These are phyloP conservation scores for Aspergillus conjunctus DNA, from an alignment of 495 filamentous ascomycete species.

Conservation along the genomic window DNA sequence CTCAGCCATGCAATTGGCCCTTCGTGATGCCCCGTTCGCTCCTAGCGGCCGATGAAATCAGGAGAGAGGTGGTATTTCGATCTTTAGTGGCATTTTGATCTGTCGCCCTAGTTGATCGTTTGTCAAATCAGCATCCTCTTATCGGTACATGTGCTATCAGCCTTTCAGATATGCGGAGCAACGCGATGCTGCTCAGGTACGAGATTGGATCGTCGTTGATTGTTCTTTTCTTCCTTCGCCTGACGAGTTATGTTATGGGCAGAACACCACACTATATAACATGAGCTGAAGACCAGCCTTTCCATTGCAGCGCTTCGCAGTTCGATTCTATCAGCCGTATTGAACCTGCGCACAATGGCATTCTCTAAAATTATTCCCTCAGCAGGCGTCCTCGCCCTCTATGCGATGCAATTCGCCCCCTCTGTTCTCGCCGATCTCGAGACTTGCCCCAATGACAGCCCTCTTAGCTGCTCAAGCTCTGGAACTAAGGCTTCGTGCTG, in stretches of 20 bases:
- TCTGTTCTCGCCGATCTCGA: conserved; percentile 28
- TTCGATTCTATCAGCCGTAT: not conserved
- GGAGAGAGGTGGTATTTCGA: conserved; percentile 19
- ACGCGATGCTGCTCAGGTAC: conserved; percentile 3
- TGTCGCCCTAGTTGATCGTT: conserved; percentile 9
- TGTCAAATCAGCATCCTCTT: conserved; percentile 38
- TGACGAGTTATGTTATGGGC: conserved; percentile 2
- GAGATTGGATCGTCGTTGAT: conserved; percentile 6
- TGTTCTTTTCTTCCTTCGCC: conserved; percentile 6
- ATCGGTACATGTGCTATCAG: conserved; percentile 39
- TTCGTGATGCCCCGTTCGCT: not conserved
- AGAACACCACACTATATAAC: conserved; percentile 13
- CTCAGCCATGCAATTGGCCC: conserved; percentile 22
- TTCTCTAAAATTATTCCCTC: conserved; percentile 21
- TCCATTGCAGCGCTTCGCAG: not conserved
- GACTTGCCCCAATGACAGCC: conserved; percentile 33
- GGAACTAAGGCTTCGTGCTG: conserved; percentile 60
- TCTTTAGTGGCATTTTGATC: conserved; percentile 13
- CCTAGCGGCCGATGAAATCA: conserved; percentile 14
- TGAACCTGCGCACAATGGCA: conserved; percentile 22
- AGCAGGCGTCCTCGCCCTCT: conserved; percentile 35
- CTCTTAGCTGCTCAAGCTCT: conserved; percentile 44
- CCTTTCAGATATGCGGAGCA: conserved; percentile 16
- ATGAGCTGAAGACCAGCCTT: not conserved
- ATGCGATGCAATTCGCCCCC: conserved; percentile 25